Percentiles rank a stretch among this genome's conserved stretches.
Conservation (phyloP, 2,329 filamentous ascomycete species). For the Pseudogymnoascus sp. region DNA sequence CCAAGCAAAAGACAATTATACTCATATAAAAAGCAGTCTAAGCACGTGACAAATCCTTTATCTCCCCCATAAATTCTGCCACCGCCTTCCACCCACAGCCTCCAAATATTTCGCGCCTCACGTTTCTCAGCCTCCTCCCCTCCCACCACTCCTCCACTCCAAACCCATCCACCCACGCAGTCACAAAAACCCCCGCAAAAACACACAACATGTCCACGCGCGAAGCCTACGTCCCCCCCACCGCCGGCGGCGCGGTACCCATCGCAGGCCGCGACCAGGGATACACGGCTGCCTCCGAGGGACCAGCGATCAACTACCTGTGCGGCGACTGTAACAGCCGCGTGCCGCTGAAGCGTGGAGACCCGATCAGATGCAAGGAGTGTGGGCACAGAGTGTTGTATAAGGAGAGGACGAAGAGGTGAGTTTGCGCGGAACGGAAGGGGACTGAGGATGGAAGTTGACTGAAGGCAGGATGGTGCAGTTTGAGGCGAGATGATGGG, state of each 20-base stretch:
- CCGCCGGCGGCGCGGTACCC: conserved; percentile 35
- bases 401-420: conserved; percentile 97
- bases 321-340: conserved; percentile 81
- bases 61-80: conserved; percentile 6
- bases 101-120: not conserved
- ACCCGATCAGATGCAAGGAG: conserved; percentile 79
- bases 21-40: not conserved
- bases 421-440: conserved; percentile 30
- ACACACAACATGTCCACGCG: conserved; percentile 52
- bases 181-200: not conserved
- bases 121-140: not conserved
- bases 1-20: not conserved
- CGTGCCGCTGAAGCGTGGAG: conserved; percentile 65
- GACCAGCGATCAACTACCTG: conserved; percentile 56
- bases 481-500: conserved; percentile 79
- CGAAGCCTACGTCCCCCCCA: conserved; percentile 70
- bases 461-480: conserved; percentile 73
- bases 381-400: conserved; percentile 94
- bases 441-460: not conserved
- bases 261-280: conserved; percentile 24
- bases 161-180: not conserved
- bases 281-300: conserved; percentile 34
- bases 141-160: not conserved
- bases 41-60: not conserved
- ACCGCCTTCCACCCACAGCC: conserved; percentile 1